phyloP scores from a whole-genome alignment of 2,329 filamentous ascomycete species.

The Eutypella sp. region DNA sequence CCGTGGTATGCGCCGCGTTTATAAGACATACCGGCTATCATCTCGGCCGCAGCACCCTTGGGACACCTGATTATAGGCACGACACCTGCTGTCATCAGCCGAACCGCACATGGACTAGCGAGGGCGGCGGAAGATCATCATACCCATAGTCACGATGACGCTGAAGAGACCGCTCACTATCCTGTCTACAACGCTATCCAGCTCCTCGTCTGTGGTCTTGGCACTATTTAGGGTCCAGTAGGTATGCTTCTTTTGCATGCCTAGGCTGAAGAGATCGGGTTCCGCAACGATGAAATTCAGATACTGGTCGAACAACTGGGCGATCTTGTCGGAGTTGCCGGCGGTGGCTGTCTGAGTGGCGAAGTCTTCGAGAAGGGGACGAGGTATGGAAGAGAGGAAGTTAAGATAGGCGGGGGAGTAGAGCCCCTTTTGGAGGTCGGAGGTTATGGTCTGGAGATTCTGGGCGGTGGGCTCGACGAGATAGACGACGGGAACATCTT shows the following conservation, averaged over 20 bases:
- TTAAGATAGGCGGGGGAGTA: conserved; percentile 96
- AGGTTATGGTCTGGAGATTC: conserved; percentile 79
- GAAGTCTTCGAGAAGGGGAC: conserved; percentile 90
- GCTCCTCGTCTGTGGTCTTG: conserved; percentile 81
- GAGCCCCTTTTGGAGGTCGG: conserved; percentile 78
- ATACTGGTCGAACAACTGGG: conserved; percentile 94
- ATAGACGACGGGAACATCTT: conserved; percentile 94
- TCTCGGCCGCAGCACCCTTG: conserved; percentile 86
- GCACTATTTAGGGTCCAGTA: conserved; percentile 97
- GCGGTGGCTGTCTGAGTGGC: conserved; percentile 79
- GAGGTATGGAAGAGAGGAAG: conserved; percentile 88
- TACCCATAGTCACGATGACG: conserved; percentile 96
- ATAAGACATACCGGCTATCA: conserved; percentile 57
- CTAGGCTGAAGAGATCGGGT: conserved; percentile 89
- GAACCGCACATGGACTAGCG: not conserved
- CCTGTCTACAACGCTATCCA: conserved; percentile 81
- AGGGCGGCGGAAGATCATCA: conserved; percentile 14
- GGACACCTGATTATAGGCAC: conserved; percentile 95
- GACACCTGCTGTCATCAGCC: conserved; percentile 51
- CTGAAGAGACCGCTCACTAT: conserved; percentile 97
- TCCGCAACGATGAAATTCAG: conserved; percentile 96
- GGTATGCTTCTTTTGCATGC: conserved; percentile 82
- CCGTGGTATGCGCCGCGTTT: no score
- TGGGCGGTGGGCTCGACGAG: conserved; percentile 81
- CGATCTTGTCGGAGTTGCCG: conserved; percentile 81